A percentile compares a stretch with the other conserved stretches of the same genome.
phyloP scores from a whole-genome alignment of 768 basidiomycete genomes.

The Royoungia palumana region DNA sequence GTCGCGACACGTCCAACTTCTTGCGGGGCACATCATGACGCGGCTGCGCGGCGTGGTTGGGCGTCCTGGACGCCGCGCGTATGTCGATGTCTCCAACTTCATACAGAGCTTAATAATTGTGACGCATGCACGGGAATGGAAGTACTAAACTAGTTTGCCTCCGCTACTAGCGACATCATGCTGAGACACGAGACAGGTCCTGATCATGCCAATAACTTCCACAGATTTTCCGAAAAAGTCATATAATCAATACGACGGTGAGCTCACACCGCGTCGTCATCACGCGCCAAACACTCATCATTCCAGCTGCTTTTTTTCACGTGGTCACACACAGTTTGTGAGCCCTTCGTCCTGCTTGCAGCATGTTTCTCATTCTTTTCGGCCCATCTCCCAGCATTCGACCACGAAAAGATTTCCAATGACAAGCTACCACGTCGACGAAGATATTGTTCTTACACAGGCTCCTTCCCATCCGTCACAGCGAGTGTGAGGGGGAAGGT shows the following conservation, averaged over 20 bases:
- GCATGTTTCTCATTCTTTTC: background rate
- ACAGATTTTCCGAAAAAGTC: slow-evolving; percentile 21
- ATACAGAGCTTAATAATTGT: no score
- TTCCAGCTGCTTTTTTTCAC: slow-evolving; percentile 4
- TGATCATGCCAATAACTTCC: slow-evolving; percentile 21
- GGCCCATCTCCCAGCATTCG: slow-evolving; percentile 14
- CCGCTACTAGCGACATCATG: background rate
- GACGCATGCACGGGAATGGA: no score
- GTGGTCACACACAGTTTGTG: slow-evolving; percentile 22
- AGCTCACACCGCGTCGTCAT: slow-evolving; percentile 3
- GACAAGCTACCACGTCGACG: slow-evolving; percentile 15
- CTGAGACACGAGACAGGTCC: background rate
- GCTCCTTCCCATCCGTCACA: no score
- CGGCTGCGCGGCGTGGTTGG: no score
- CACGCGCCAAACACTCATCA: slow-evolving; percentile 1
- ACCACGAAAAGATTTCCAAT: slow-evolving; percentile 1
- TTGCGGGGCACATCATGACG: no score
- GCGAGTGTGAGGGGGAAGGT: no score
- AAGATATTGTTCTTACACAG: no score
- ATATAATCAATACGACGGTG: slow-evolving; percentile 35
- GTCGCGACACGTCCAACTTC: no score
- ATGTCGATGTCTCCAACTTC: no score
- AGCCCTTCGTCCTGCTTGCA: slow-evolving; percentile 7
- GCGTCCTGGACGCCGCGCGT: no score
- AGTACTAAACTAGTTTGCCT: no score